Evolutionary conservation across 2,329 filamentous ascomycete genomes (phyloP).

Genomic region (Dothistroma pini): DNA sequence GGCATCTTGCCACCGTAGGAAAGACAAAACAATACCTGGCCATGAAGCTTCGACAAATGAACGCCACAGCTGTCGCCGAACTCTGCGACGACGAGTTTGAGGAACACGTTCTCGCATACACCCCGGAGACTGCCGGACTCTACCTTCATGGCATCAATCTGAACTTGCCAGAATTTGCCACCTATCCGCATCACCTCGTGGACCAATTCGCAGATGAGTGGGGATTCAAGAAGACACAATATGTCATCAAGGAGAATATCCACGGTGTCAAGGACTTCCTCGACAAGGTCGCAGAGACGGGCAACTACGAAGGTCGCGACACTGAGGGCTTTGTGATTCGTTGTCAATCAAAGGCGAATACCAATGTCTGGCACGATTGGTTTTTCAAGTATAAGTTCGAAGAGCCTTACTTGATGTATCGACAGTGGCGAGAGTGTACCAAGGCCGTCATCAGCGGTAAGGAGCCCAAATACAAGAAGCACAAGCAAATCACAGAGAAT

Average conservation of each 20-base stretch:
- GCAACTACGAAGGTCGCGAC: constrained; percentile 83
- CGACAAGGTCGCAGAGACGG: constrained; percentile 79
- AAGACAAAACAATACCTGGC: constrained; percentile 78
- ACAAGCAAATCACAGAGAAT: constrained; percentile 82
- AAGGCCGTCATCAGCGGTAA: constrained; percentile 78
- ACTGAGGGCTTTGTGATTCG: constrained; percentile 97
- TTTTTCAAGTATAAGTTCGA: constrained; percentile 99
- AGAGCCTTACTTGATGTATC: constrained; percentile 97
- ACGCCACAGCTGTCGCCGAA: constrained; percentile 92
- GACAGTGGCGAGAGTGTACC: constrained; percentile 97
- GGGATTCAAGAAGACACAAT: constrained; percentile 89
- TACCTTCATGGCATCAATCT: constrained; percentile 96
- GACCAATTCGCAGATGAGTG: constrained; percentile 86
- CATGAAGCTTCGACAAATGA: constrained; percentile 68
- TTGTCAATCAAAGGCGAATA: constrained; percentile 60
- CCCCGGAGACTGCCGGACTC: constrained; percentile 75
- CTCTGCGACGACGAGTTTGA: constrained; percentile 95
- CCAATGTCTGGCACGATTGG: constrained; percentile 72
- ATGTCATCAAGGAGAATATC: constrained; percentile 72
- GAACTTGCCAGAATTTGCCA: constrained; percentile 88
- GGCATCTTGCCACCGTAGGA: constrained; percentile 71
- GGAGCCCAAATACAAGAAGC: constrained; percentile 76
- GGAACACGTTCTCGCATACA: constrained; percentile 92
- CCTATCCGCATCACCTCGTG: constrained; percentile 77
- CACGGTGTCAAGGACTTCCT: constrained; percentile 73